Conservation (phyloP, 495 filamentous ascomycete genomes). For the Beverwykella pulmonaria region DNA sequence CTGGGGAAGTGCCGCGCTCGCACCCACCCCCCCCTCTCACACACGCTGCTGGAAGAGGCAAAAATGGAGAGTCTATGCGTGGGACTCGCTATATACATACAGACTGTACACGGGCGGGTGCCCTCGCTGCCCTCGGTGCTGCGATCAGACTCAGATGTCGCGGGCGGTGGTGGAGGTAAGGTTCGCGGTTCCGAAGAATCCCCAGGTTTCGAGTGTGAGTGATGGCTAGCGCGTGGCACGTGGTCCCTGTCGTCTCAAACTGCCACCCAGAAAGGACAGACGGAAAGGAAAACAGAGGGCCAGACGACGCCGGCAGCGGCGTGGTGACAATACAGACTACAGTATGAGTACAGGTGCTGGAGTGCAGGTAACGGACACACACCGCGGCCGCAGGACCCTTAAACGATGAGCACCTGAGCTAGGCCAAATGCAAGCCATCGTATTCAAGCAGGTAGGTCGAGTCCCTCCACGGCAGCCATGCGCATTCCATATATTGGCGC, state of each 20-base stretch:
- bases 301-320: neutral
- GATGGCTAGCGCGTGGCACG: neutral
- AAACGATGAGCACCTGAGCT: slow-evolving; percentile 29
- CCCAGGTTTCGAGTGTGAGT: neutral
- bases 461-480: neutral
- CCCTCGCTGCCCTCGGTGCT: slow-evolving; percentile 19
- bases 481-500: neutral
- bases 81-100: slow-evolving; percentile 21
- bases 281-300: neutral
- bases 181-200: slow-evolving; percentile 5
- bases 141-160: slow-evolving; percentile 11
- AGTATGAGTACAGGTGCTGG: slow-evolving; percentile 6
- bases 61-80: too few species aligned
- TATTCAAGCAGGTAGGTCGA: slow-evolving; percentile 15
- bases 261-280: slow-evolving; percentile 18
- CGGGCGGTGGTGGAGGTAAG: slow-evolving; percentile 12
- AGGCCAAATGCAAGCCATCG: slow-evolving; percentile 20
- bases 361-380: slow-evolving; percentile 1
- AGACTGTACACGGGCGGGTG: slow-evolving; percentile 35
- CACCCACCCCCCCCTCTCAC: too few species aligned
- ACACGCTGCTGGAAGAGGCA: too few species aligned
- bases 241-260: neutral
- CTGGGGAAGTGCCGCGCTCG: slow-evolving; percentile 3
- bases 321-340: slow-evolving; percentile 3
- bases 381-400: slow-evolving; percentile 8